Evolutionary conservation across 1,284 basidiomycete genomes (phyloP).

Genomic region (Austroboletus novae-zelandiae): DNA sequence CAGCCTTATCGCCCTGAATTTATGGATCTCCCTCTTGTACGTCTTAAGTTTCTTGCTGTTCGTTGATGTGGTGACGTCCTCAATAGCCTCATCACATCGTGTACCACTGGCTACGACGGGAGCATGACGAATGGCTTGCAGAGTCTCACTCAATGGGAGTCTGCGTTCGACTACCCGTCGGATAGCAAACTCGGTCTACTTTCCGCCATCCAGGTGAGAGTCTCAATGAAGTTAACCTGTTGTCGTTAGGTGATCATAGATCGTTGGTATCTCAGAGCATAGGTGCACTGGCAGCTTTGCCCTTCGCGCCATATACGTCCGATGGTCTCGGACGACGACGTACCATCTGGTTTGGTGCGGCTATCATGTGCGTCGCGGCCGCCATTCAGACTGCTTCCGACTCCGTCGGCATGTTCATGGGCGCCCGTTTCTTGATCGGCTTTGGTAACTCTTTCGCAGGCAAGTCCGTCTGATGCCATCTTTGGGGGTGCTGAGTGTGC

Average conservation of each 20-base stretch:
- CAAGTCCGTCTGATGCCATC: constrained; percentile 20
- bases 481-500: not conserved
- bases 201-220: constrained; percentile 68
- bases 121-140: constrained; percentile 79
- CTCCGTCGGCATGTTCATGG: constrained; percentile 80
- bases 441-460: constrained; percentile 76
- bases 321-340: constrained; percentile 66
- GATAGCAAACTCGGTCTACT: constrained; percentile 64
- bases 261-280: constrained; percentile 48
- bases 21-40: constrained; percentile 67
- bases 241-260: not conserved
- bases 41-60: constrained; percentile 19
- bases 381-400: constrained; percentile 69
- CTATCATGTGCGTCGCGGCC: constrained; percentile 63
- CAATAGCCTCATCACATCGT: constrained; percentile 66
- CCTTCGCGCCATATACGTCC: constrained; percentile 68
- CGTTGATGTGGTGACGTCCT: not conserved
- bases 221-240: constrained; percentile 9
- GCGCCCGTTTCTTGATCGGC: constrained; percentile 76
- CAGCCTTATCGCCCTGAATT: constrained; percentile 63
- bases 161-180: constrained; percentile 54
- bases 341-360: constrained; percentile 61
- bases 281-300: constrained; percentile 63
- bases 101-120: constrained; percentile 75
- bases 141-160: constrained; percentile 57